Evolutionary conservation across 805 yeast species (phyloP).

Genomic region (Yamadazyma phyllophila): DNA sequence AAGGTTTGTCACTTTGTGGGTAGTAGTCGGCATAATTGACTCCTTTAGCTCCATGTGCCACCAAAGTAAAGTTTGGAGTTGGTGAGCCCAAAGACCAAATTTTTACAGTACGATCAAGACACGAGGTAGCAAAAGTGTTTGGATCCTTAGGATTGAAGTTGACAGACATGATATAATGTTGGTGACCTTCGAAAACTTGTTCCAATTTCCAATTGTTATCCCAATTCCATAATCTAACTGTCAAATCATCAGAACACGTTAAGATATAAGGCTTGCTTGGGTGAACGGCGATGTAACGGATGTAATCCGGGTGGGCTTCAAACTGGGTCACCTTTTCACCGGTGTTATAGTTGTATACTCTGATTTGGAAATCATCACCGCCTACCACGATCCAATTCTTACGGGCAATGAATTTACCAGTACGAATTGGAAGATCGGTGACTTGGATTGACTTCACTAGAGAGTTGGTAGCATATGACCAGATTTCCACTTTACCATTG

Average conservation of each 20-base stretch:
- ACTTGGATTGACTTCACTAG: conserved; percentile 89
- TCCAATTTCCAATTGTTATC: conserved; percentile 87
- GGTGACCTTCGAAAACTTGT: conserved; percentile 93
- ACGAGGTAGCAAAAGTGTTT: conserved; percentile 95
- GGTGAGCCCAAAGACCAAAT: conserved; percentile 92
- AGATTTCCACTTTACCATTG: conserved; percentile 87
- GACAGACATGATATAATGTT: conserved; percentile 90
- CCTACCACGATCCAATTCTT: conserved; percentile 98
- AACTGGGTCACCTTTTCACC: conserved; percentile 93
- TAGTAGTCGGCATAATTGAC: conserved; percentile 96
- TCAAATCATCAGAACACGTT: conserved; percentile 88
- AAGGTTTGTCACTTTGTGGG: conserved; percentile 97
- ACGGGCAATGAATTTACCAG: conserved; percentile 92
- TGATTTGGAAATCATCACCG: conserved; percentile 89
- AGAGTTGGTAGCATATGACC: conserved; percentile 87
- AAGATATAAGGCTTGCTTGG: conserved; percentile 88
- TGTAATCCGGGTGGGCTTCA: conserved; percentile 97
- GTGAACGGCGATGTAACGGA: conserved; percentile 90
- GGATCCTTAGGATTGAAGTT: conserved; percentile 97
- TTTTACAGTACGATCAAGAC: conserved; percentile 93
- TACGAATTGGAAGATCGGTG: conserved; percentile 93
- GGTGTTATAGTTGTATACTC: conserved; percentile 93
- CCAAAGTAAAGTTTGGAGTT: conserved; percentile 85
- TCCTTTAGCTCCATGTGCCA: conserved; percentile 90
- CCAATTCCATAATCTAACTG: conserved; percentile 97